These are phyloP conservation scores for Fusarium buharicum DNA, from an alignment of 2,329 filamentous ascomycete species.

Conservation along the genomic window DNA sequence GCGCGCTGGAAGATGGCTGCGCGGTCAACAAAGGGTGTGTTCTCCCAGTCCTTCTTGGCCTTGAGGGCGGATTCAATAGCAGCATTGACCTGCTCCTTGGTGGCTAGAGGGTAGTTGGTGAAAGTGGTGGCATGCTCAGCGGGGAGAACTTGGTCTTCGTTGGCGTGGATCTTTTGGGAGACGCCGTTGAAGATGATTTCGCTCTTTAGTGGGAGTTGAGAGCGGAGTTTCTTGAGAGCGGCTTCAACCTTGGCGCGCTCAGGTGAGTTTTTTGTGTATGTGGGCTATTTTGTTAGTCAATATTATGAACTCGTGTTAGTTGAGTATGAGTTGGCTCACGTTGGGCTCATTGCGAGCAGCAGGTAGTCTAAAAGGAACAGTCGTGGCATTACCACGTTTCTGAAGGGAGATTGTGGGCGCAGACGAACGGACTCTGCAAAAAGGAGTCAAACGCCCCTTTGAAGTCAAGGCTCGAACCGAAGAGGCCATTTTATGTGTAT, in stretches of 20 bases:
- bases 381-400: constrained; percentile 40
- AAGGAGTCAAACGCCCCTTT: constrained; percentile 35
- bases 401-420: constrained; percentile 30
- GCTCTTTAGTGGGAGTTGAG: constrained; percentile 48
- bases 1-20: constrained; percentile 96
- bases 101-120: constrained; percentile 50
- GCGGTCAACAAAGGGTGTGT: constrained; percentile 86
- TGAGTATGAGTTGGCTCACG: constrained; percentile 27
- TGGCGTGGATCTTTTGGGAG: constrained; percentile 42
- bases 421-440: constrained; percentile 27
- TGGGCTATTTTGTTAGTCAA: constrained; percentile 35
- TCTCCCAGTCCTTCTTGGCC: constrained; percentile 84
- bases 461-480: constrained; percentile 32
- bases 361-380: constrained; percentile 48
- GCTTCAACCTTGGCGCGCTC: constrained; percentile 47
- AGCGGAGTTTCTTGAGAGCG: constrained; percentile 46
- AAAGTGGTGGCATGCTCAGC: constrained; percentile 50
- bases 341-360: constrained; percentile 50
- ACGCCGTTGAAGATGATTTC: constrained; percentile 49
- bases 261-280: constrained; percentile 46
- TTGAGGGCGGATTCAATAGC: constrained; percentile 86
- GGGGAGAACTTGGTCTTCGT: constrained; percentile 49
- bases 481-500: constrained; percentile 34
- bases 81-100: constrained; percentile 46
- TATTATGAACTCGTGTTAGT: neutral